phyloP scores from a whole-genome alignment of 1,284 basidiomycete genomes.

The Ustilago lituana region DNA sequence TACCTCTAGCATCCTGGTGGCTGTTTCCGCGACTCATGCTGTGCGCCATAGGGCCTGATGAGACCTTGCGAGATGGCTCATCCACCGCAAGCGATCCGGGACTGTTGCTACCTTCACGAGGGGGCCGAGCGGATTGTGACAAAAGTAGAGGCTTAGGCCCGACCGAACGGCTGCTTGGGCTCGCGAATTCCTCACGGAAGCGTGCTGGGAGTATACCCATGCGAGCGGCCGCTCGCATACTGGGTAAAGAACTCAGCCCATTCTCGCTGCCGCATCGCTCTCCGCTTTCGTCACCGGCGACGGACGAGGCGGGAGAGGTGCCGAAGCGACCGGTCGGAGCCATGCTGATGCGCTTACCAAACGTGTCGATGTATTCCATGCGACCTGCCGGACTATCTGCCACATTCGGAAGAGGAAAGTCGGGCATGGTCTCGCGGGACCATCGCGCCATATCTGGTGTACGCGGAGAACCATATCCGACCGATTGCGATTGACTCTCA shows the following conservation, averaged over 20 bases:
- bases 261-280: conserved; percentile 28
- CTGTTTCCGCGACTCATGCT: conserved; percentile 31
- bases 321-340: conserved; percentile 16
- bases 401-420: conserved; percentile 60
- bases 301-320: conserved; percentile 20
- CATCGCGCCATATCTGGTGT: conserved; percentile 49
- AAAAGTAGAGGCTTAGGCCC: conserved; percentile 58
- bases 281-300: conserved; percentile 24
- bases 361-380: conserved; percentile 46
- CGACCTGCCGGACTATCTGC: conserved; percentile 50
- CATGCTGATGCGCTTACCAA: conserved; percentile 38
- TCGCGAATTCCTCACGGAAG: conserved; percentile 19
- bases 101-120: conserved; percentile 45
- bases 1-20: conserved; percentile 20
- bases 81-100: conserved; percentile 22
- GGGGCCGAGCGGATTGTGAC: conserved; percentile 48
- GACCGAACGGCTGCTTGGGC: conserved; percentile 12
- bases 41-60: conserved; percentile 54
- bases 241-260: conserved; percentile 32
- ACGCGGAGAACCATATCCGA: conserved; percentile 23
- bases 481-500: conserved; percentile 18
- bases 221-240: conserved; percentile 46
- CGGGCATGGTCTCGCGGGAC: conserved; percentile 54
- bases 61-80: conserved; percentile 52
- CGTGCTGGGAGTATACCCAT: conserved; percentile 42